phyloP scores from a whole-genome alignment of 2,329 filamentous ascomycete genomes.

The Rugonectria rugulosa region DNA sequence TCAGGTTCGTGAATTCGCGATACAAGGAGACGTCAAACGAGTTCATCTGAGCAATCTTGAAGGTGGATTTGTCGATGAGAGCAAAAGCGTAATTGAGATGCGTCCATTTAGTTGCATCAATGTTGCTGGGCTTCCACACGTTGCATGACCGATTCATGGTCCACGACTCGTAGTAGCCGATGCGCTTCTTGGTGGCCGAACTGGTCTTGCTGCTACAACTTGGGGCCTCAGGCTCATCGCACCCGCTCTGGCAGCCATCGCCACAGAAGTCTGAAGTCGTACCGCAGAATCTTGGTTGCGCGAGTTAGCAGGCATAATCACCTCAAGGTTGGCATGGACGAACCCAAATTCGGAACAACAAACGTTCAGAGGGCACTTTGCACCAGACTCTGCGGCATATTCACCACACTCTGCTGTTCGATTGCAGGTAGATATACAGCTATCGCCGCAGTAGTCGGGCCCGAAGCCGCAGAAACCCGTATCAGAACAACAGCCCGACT shows the following conservation, averaged over 20 bases:
- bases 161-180: conserved; percentile 9
- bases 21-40: neutral
- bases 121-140: neutral
- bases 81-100: conserved; percentile 5
- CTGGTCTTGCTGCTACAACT: neutral
- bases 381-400: conserved; percentile 3
- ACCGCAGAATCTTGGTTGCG: neutral
- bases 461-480: conserved; percentile 14
- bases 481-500: neutral
- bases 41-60: neutral
- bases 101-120: neutral
- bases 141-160: conserved; percentile 5
- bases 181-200: neutral
- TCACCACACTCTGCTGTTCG: conserved; percentile 21
- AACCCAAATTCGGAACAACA: conserved; percentile 11
- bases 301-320: neutral
- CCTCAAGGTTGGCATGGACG: neutral
- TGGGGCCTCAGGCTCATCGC: neutral
- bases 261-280: conserved; percentile 1
- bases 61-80: neutral
- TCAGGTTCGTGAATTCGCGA: neutral
- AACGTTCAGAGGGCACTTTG: conserved; percentile 20
- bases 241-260: conserved; percentile 1
- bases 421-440: conserved; percentile 19
- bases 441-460: conserved; percentile 10